Percentiles rank a stretch among this genome's conserved stretches.
Evolutionary conservation across 108 stramenopile species (phyloP).

Genomic region (Cyclotella atomus): DNA sequence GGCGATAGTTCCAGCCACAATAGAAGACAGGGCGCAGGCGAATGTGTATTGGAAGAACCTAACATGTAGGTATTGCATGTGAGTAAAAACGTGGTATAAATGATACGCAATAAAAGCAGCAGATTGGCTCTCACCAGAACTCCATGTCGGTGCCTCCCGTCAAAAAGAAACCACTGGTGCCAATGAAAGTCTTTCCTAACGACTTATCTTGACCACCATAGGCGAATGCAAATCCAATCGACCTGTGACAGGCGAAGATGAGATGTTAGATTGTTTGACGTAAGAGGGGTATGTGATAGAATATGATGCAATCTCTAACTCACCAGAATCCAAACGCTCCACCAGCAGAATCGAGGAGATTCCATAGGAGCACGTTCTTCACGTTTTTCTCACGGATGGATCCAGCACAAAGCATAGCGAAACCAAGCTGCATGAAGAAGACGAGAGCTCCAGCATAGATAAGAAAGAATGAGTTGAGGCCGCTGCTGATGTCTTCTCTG

Average conservation of each 20-base stretch:
- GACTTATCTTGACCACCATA: conserved; percentile 55
- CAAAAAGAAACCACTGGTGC: conserved; percentile 67
- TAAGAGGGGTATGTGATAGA: neutral
- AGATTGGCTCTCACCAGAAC: conserved; percentile 28
- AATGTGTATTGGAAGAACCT: conserved; percentile 72
- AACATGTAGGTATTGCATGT: neutral
- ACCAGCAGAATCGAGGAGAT: conserved; percentile 85
- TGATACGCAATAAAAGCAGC: neutral
- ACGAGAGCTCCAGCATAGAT: conserved; percentile 85
- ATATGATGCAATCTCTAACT: neutral
- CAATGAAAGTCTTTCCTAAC: conserved; percentile 66
- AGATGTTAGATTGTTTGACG: neutral
- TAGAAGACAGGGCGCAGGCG: conserved; percentile 58
- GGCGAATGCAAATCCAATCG: conserved; percentile 83
- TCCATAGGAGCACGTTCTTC: conserved; percentile 90
- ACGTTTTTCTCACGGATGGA: conserved; percentile 85
- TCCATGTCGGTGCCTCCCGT: conserved; percentile 32
- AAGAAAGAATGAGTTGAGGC: conserved; percentile 80
- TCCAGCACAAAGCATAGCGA: conserved; percentile 91
- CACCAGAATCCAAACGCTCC: conserved; percentile 87
- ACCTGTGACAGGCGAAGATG: neutral
- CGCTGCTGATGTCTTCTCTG: conserved; percentile 25
- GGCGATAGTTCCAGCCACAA: conserved; percentile 80
- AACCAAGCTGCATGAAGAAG: conserved; percentile 93
- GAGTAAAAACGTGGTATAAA: neutral